Evolutionary conservation across 345 rosid genomes (phyloP), one percentile per base, ranked within the genome.

Genomic region (Populus davidiana): DNA sequence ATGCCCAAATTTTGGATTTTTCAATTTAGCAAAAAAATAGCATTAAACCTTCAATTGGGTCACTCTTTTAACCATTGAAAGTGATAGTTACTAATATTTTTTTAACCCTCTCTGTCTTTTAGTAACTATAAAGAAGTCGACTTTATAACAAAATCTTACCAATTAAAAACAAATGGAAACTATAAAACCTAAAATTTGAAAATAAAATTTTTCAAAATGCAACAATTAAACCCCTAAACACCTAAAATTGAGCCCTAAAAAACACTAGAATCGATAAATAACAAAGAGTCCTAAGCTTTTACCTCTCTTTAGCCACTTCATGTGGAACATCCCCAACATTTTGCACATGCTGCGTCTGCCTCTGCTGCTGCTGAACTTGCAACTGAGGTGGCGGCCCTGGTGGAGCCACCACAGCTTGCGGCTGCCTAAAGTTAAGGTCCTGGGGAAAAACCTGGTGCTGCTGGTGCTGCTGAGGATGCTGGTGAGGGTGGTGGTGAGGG

Each of bases 401-500:
- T 35, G 78, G 76, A 21, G 75, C 63, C 47, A 10, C 64, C 29
- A 59, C 29, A 23, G 64, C 64, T 59, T 71, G 90, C 0, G 87
- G 85, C 80, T 91, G 93, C 33, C 88, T 87, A 86, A 94, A 94
- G 87, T 91, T 92, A 36, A 92, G 89, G 78, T 90, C 92, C 47
- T 91, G 94, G 31, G 91, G 68, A 18, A 77, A 81, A 17, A 77
- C 71, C 18, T 74, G 83, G 18, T 47, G 85, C 1, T 65, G 81
- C 0, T 49, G 83, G 23, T 66, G 63, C 11, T 59, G 63, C 25
- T 59, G 63, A 59, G 49, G 83, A 4, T 56, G 85, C 0, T 43
- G 81, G 0, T 49, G 83, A n/a, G 52, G 80, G 29, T 78, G 83
- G 74, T 78, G 90, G 39, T 79, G 76, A 29, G 70, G 73, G 67